Conservation (phyloP, 148 eudicot genomes). For the Rhododendron griersonianum region DNA sequence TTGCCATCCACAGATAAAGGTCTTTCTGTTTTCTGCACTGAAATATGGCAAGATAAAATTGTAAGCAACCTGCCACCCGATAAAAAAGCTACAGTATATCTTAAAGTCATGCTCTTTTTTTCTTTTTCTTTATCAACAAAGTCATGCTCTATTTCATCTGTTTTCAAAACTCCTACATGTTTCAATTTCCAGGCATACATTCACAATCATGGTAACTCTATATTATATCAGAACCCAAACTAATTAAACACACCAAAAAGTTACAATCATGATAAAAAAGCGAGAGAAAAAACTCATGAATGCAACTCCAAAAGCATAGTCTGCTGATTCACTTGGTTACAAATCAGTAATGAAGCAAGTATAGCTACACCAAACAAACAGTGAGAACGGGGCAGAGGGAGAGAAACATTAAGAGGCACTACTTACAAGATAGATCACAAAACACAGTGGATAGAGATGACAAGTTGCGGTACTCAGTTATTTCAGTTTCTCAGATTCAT, state of each 20-base stretch:
- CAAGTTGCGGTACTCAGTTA: no score
- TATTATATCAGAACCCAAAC: neutral
- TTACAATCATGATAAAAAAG: neutral
- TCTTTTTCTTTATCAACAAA: no score
- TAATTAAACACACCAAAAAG: neutral
- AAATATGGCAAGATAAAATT: neutral
- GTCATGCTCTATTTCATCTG: neutral
- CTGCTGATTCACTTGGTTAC: neutral
- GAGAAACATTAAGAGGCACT: neutral
- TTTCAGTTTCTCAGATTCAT: neutral
- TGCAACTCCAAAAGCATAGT: neutral
- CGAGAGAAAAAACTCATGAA: neutral
- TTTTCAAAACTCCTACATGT: neutral
- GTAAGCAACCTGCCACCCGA: neutral
- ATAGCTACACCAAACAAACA: neutral
- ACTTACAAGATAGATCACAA: neutral
- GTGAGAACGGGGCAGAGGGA: neutral
- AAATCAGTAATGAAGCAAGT: neutral
- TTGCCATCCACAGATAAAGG: constrained; percentile 93
- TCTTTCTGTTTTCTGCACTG: constrained; percentile 97
- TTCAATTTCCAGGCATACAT: neutral
- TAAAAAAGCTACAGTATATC: neutral
- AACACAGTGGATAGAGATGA: no score
- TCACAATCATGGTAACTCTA: neutral
- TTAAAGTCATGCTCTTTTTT: neutral